These are phyloP conservation scores for Alternaria gansuensis DNA, from an alignment of 2,329 filamentous ascomycete genomes.

Conservation along the genomic window DNA sequence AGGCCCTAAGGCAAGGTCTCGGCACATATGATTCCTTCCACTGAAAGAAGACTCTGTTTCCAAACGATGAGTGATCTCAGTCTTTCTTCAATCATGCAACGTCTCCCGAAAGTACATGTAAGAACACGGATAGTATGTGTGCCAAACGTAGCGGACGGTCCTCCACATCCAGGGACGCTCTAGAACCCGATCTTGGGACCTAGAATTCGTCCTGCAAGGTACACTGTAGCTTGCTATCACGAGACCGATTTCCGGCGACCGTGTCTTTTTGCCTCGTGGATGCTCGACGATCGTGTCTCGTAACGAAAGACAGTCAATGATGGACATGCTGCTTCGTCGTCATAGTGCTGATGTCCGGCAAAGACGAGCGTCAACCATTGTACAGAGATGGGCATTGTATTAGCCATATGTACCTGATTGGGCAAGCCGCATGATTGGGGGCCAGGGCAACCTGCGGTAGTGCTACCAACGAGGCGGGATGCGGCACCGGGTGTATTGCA, in stretches of 20 bases:
- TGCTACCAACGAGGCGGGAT: constrained; percentile 7
- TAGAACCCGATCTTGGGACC: not conserved
- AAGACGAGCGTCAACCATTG: not conserved
- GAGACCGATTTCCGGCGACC: not conserved
- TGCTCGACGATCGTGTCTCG: not conserved
- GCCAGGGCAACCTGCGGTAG: constrained; percentile 7
- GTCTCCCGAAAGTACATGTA: not conserved
- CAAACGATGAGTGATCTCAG: not conserved
- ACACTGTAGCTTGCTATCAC: constrained; percentile 1
- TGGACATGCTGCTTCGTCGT: not conserved
- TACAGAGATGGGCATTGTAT: constrained; percentile 5
- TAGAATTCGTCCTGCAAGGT: not conserved
- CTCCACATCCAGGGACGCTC: not conserved
- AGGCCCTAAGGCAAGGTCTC: not conserved
- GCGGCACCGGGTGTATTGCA: not conserved
- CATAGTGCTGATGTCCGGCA: constrained; percentile 1
- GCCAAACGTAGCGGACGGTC: not conserved
- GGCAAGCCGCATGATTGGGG: constrained; percentile 2
- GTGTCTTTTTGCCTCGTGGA: not conserved
- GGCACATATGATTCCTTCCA: not conserved
- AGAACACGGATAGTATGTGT: not conserved
- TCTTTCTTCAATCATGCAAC: not conserved
- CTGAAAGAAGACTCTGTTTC: not conserved
- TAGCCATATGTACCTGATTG: constrained; percentile 2
- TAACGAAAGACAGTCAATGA: not conserved